Evolutionary conservation across 176 grass and related monocot species (phyloP).

Genomic region (Carex myosuroides): DNA sequence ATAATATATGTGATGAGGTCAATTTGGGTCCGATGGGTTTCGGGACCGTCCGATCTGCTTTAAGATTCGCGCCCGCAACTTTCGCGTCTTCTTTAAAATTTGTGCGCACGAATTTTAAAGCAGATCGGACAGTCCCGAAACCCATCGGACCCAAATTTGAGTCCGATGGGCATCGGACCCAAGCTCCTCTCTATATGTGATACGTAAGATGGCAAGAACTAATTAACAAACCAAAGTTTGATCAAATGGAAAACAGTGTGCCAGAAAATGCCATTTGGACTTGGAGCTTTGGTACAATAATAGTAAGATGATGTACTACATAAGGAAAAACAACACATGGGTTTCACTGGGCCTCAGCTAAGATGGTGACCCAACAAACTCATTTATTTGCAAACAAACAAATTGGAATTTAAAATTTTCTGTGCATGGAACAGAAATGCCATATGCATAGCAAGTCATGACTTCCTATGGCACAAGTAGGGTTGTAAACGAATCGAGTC

Average conservation of each 20-base stretch:
- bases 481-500: no score
- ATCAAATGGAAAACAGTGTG: not conserved
- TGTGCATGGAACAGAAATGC: not conserved
- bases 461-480: not conserved
- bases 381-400: constrained; percentile 13
- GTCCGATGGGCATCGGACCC: no score
- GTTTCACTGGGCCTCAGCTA: not conserved
- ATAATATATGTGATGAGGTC: no score
- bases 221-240: not conserved
- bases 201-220: no score
- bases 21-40: no score
- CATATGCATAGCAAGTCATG: not conserved
- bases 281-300: not conserved
- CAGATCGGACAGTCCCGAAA: no score
- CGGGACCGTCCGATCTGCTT: no score
- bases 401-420: not conserved
- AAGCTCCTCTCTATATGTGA: no score
- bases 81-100: no score
- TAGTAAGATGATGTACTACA: not conserved
- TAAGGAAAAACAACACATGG: not conserved
- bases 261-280: not conserved
- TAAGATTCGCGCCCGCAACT: no score
- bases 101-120: no score
- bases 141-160: no score
- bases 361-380: not conserved